Base-by-base conservation (phyloP, 2,329 filamentous ascomycete genomes). In the Colletotrichum sp. region DNA sequence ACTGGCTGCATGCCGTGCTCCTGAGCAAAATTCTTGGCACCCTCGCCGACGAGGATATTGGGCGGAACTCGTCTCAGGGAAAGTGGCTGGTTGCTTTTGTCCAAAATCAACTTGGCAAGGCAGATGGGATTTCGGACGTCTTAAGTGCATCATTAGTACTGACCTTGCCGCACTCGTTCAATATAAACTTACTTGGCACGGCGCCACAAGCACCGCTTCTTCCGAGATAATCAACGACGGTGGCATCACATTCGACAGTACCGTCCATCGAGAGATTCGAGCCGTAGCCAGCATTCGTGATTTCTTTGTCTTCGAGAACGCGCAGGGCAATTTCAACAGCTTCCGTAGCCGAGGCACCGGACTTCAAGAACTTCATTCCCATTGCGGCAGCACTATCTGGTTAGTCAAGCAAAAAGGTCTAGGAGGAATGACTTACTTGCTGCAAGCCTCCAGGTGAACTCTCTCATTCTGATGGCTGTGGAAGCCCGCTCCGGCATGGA, bases 251-350 rank as follows among this genome's bases (percentile, higher is more conserved):
- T 84, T 99, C 97, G 15, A 99, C 97, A 2, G 93, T 91, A 2
- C 97, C 97, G 79, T 98, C 94, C 78, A 98, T 95, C 60, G 95
- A 94, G 28, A 99, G 88, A 81, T 99, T 99, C 85, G 97, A 99
- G 63, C 98, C 97, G 83, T 95, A 99, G 1, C 97, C 97, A 49
- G 96, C 95, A 83, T 99, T 99, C 44, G 98, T 99, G 79, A 99
- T 98, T 81, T 98, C 96, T 73, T 94, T 93, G 83, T 99, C 95
- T 85, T 99, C 97, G 21, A 99, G 92, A 24, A 95, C 89, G 79
- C 94, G 95, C 81, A 99, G 92, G 34, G 97, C 95, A 67, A 94
- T 94, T 84, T 98, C 97, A 26, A 98, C 94, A 18, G 96, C 97
- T 82, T 99, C 95, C 6, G 96, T 89, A 6, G 97, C 95, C 57